Conservation (phyloP, 2,329 filamentous ascomycete genomes). For the Massarina eburnea region DNA sequence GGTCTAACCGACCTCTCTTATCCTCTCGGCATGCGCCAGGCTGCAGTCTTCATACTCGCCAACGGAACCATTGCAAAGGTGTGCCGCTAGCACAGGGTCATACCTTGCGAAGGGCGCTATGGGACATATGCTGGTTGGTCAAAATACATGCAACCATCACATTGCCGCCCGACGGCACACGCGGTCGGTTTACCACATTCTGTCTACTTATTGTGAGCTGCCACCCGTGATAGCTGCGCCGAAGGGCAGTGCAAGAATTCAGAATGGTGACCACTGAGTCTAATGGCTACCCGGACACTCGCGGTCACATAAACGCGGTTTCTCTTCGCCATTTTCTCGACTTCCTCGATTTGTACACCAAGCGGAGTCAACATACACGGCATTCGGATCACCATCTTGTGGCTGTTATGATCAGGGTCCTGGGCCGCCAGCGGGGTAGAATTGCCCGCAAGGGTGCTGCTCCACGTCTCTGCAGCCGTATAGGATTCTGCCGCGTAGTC, state of each 20-base stretch:
- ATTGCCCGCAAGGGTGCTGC: slow-evolving; percentile 19
- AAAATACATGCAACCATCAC: slow-evolving; percentile 17
- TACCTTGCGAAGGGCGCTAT: slow-evolving; percentile 18
- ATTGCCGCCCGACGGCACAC: slow-evolving; percentile 17
- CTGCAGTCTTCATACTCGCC: slow-evolving; percentile 5
- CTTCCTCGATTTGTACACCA: background rate
- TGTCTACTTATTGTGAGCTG: slow-evolving; percentile 19
- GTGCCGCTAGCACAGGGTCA: slow-evolving; percentile 20
- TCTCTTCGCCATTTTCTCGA: too few relatives aligned
- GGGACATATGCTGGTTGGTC: slow-evolving; percentile 23
- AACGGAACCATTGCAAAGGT: slow-evolving; percentile 11
- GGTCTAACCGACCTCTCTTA: slow-evolving; percentile 9
- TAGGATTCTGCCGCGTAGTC: slow-evolving; percentile 27
- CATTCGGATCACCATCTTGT: background rate
- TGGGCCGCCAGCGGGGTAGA: slow-evolving; percentile 32
- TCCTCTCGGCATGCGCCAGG: slow-evolving; percentile 7
- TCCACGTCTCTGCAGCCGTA: slow-evolving; percentile 28
- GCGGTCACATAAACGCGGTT: too few relatives aligned
- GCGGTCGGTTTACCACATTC: slow-evolving; percentile 15
- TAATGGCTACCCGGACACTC: too few relatives aligned
- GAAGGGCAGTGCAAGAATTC: slow-evolving; percentile 2
- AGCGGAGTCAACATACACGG: background rate
- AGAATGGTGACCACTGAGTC: background rate
- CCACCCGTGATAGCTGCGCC: slow-evolving; percentile 13
- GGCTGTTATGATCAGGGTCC: background rate